Percentiles rank a stretch among this genome's conserved stretches.
Evolutionary conservation across 2,329 filamentous ascomycete genomes (phyloP).

Genomic region (Xylaria sp.): DNA sequence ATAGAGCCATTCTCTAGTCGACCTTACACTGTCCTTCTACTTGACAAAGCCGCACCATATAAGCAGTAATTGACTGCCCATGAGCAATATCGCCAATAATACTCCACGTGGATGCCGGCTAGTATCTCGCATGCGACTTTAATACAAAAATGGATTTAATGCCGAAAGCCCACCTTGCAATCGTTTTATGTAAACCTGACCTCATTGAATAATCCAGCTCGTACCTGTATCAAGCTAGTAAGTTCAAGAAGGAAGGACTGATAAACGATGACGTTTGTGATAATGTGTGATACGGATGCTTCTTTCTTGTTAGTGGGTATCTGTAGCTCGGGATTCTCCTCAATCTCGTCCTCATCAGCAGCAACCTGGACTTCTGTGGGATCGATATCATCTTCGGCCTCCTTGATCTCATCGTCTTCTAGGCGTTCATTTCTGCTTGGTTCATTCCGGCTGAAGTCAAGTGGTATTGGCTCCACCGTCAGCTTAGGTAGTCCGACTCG

Average conservation of each 20-base stretch:
- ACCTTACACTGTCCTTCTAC: background rate
- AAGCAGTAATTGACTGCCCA: background rate
- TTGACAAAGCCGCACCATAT: background rate
- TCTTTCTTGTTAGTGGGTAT: constrained; percentile 50
- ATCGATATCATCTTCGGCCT: constrained; percentile 43
- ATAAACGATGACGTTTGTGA: constrained; percentile 82
- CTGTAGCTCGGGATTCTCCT: constrained; percentile 42
- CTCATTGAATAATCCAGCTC: constrained; percentile 80
- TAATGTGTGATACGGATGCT: constrained; percentile 78
- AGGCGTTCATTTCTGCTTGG: constrained; percentile 37
- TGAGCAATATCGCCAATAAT: background rate
- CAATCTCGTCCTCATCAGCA: constrained; percentile 45
- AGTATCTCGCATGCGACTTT: constrained; percentile 22
- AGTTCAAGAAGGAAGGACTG: constrained; percentile 84
- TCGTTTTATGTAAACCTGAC: constrained; percentile 65
- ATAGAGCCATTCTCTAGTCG: background rate
- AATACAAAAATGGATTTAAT: constrained; percentile 12
- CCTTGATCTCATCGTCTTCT: constrained; percentile 43
- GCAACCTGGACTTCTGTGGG: constrained; percentile 41
- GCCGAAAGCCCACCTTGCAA: background rate
- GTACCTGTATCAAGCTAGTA: constrained; percentile 77
- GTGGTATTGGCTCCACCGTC: constrained; percentile 58
- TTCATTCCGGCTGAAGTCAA: constrained; percentile 54
- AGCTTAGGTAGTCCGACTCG: constrained; percentile 61
- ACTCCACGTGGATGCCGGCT: constrained; percentile 10